Evolutionary conservation across 1,284 basidiomycete genomes (phyloP).

Genomic region (Sanghuangporus sanghuang): DNA sequence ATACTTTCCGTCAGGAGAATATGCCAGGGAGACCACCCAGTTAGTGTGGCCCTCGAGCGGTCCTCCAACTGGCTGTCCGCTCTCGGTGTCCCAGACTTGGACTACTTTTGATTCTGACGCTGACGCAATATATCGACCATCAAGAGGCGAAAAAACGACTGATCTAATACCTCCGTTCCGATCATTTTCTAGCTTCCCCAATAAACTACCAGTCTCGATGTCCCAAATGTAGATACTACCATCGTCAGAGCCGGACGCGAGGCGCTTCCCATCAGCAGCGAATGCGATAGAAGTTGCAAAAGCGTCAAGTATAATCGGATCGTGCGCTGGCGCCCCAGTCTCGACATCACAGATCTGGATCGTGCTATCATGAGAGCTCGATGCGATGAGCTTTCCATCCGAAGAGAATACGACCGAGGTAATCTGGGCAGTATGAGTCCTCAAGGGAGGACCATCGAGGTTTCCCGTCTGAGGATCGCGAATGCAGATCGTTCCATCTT

Average conservation of each 20-base stretch:
- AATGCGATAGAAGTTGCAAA: neutral
- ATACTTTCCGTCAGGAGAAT: constrained; percentile 9
- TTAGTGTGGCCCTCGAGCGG: constrained; percentile 12
- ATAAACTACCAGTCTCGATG: constrained; percentile 7
- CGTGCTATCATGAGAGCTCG: constrained; percentile 7
- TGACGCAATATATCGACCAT: constrained; percentile 18
- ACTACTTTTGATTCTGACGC: constrained; percentile 16
- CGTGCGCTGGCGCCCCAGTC: neutral
- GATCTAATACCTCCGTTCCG: constrained; percentile 5
- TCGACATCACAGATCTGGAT: constrained; percentile 15
- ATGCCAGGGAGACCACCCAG: constrained; percentile 10
- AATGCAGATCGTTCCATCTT: constrained; percentile 7
- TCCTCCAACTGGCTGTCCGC: constrained; percentile 1
- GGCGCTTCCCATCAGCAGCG: constrained; percentile 20
- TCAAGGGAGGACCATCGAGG: neutral
- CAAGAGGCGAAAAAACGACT: constrained; percentile 10
- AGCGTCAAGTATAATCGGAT: constrained; percentile 4
- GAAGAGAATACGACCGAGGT: constrained; percentile 18
- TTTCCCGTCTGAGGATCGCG: constrained; percentile 4
- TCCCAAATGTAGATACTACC: constrained; percentile 20
- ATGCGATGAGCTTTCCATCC: constrained; percentile 13
- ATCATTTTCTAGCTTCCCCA: neutral
- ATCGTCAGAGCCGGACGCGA: constrained; percentile 20
- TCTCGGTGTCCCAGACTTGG: constrained; percentile 16
- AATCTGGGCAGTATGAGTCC: constrained; percentile 18